A percentile compares a stretch with the other conserved stretches of the same genome.
Evolutionary conservation across 306 rosid species (phyloP).

Genomic region (Malus orientalis): DNA sequence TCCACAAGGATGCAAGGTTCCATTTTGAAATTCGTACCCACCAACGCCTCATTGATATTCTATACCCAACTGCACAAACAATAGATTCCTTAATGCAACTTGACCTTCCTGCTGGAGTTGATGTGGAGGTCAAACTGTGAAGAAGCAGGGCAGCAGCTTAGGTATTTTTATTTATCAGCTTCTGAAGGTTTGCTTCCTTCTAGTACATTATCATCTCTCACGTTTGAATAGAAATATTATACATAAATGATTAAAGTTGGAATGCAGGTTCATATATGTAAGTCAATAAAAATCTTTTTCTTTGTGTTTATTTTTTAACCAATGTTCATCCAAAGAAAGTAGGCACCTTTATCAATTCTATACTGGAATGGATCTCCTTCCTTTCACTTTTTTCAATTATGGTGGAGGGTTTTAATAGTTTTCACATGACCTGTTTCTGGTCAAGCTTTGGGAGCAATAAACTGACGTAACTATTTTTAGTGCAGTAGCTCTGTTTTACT

Average conservation of each 20-base stretch:
- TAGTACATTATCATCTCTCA: not conserved
- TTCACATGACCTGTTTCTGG: not conserved
- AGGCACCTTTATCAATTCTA: not conserved
- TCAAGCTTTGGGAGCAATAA: not conserved
- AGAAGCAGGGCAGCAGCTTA: slow-evolving; percentile 6
- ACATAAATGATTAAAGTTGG: not conserved
- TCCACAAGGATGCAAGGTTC: slow-evolving; percentile 88
- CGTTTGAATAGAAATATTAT: not conserved
- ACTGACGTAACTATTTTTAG: not conserved
- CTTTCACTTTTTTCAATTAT: not conserved
- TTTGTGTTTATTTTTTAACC: not conserved
- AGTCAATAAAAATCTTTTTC: not conserved
- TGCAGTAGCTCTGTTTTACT: not conserved
- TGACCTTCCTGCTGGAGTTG: slow-evolving; percentile 97
- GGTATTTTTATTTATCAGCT: slow-evolving; percentile 17
- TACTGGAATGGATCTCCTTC: not conserved
- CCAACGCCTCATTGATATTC: slow-evolving; percentile 90
- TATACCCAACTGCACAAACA: slow-evolving; percentile 92
- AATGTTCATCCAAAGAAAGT: not conserved
- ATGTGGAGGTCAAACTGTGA: slow-evolving; percentile 95
- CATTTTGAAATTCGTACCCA: slow-evolving; percentile 96
- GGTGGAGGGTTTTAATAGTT: not conserved
- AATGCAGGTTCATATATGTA: not conserved
- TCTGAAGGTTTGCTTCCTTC: not conserved
- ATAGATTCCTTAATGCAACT: slow-evolving; percentile 93